Evolutionary conservation across 495 filamentous ascomycete genomes (phyloP).

Genomic region (Trichoderma reesei): DNA sequence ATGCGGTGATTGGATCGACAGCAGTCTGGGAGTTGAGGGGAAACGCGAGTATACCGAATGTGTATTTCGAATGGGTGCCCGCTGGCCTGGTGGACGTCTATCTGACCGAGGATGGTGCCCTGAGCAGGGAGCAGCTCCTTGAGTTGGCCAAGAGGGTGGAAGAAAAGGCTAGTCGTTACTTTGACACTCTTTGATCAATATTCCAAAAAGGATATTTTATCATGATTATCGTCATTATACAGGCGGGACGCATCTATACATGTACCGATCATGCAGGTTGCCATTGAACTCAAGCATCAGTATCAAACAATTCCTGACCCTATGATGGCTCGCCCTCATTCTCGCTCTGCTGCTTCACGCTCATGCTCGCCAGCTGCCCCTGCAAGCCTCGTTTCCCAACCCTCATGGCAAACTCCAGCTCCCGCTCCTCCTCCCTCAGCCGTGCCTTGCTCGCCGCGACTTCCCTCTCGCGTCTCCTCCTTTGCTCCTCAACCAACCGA

Average conservation of each 20-base stretch:
- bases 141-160: background rate
- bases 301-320: background rate
- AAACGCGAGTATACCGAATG: constrained; percentile 39
- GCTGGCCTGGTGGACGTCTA: constrained; percentile 34
- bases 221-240: no score
- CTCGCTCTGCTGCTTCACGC: background rate
- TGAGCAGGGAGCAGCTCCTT: constrained; percentile 40
- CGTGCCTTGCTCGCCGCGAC: constrained; percentile 55
- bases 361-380: constrained; percentile 40
- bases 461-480: constrained; percentile 54
- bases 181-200: background rate
- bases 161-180: background rate
- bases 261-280: background rate
- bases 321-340: background rate
- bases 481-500: constrained; percentile 63
- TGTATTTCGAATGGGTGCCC: constrained; percentile 60
- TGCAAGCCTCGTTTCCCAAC: constrained; percentile 62
- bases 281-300: background rate
- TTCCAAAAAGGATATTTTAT: no score
- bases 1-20: background rate
- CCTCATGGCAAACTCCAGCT: constrained; percentile 70
- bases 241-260: no score
- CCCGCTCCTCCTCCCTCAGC: constrained; percentile 64
- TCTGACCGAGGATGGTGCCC: constrained; percentile 20
- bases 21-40: background rate